Percentiles rank a stretch among this genome's conserved stretches.
Conservation (phyloP, 257 asterid species). For the Jacaranda mimosifolia region DNA sequence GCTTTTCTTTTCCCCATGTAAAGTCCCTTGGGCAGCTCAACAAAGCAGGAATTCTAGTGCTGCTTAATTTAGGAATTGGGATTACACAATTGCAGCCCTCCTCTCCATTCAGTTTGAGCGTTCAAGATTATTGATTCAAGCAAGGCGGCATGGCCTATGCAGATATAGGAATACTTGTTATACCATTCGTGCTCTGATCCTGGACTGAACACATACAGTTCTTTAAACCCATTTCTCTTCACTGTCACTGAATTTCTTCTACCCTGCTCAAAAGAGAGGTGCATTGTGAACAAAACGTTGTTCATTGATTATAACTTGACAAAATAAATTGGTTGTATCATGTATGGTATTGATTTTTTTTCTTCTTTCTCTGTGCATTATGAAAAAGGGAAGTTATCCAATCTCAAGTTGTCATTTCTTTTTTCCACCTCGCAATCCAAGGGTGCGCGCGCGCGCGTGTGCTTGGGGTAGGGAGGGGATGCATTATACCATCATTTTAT, state of each 20-base stretch:
- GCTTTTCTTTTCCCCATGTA: background rate
- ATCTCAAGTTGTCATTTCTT: background rate
- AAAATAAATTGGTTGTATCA: background rate
- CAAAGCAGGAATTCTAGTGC: background rate
- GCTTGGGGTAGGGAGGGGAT: background rate
- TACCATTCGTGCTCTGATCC: conserved; percentile 77
- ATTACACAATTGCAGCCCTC: conserved; percentile 63
- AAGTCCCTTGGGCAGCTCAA: background rate
- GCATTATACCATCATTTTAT: background rate
- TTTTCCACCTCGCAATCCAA: background rate
- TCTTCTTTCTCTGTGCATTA: background rate
- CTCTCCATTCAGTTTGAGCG: conserved; percentile 73
- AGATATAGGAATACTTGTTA: conserved; percentile 64
- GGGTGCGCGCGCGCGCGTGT: background rate
- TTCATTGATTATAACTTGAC: background rate
- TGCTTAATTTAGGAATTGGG: conserved; percentile 60
- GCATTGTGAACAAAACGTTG: background rate
- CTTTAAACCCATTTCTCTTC: conserved; percentile 69
- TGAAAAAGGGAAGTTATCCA: background rate
- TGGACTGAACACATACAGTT: conserved; percentile 79
- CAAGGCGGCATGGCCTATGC: conserved; percentile 75
- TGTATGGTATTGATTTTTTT: background rate
- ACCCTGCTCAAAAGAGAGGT: conserved; percentile 55
- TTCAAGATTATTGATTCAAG: conserved; percentile 65
- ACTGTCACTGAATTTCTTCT: conserved; percentile 73